Evolutionary conservation across 1,284 basidiomycete genomes (phyloP).

Genomic region (Ustilago sp.): DNA sequence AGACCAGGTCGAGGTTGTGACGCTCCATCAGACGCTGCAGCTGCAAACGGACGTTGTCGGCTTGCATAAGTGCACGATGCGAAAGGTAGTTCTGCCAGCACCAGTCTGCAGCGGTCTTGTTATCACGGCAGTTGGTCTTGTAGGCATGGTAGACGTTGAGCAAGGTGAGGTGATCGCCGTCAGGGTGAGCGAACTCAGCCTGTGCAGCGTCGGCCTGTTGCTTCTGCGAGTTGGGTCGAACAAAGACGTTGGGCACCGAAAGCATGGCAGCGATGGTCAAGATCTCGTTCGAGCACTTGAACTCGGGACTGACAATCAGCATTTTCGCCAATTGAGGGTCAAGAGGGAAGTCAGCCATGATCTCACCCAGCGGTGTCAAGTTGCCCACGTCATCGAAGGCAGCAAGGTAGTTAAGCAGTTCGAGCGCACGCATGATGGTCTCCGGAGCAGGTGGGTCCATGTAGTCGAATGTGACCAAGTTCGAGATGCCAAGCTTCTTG

Average conservation of each 20-base stretch:
- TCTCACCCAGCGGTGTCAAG: conserved; percentile 84
- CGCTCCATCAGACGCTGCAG: conserved; percentile 93
- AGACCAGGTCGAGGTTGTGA: conserved; percentile 78
- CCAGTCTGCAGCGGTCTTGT: conserved; percentile 75
- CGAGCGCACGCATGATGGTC: conserved; percentile 96
- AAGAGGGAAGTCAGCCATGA: conserved; percentile 98
- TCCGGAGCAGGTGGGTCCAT: conserved; percentile 84
- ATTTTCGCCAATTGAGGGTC: conserved; percentile 95
- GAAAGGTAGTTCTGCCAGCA: conserved; percentile 93
- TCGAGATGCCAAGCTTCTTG: conserved; percentile 83
- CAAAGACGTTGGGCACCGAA: conserved; percentile 90
- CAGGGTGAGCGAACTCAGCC: conserved; percentile 87
- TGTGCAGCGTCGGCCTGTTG: conserved; percentile 94
- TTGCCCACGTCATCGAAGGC: conserved; percentile 95
- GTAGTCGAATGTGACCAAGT: conserved; percentile 80
- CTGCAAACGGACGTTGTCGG: conserved; percentile 94
- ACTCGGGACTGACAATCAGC: conserved; percentile 92
- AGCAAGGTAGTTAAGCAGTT: conserved; percentile 89
- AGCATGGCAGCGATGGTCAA: conserved; percentile 96
- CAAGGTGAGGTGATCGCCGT: conserved; percentile 94
- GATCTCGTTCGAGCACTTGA: conserved; percentile 95
- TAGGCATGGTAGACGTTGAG: conserved; percentile 97
- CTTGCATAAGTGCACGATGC: conserved; percentile 84
- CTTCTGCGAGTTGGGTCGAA: conserved; percentile 81
- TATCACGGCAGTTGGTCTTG: conserved; percentile 73